phyloP scores from a whole-genome alignment of 2,329 filamentous ascomycete species.

The Epichloe bromicola region DNA sequence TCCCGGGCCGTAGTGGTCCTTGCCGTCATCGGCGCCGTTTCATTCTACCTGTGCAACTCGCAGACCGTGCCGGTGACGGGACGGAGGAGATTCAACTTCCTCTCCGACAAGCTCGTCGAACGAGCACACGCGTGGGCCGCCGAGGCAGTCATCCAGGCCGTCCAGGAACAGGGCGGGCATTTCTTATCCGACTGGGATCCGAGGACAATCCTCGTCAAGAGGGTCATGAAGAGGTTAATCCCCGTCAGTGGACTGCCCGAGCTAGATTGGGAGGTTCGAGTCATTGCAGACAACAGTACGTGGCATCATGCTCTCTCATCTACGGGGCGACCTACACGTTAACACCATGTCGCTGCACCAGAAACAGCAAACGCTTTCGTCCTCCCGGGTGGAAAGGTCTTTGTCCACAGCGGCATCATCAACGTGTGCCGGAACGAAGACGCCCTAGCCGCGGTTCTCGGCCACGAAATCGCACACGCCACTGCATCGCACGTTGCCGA shows the following conservation, averaged over 20 bases:
- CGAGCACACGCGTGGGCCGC: constrained; percentile 19
- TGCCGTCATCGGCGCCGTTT: constrained; percentile 29
- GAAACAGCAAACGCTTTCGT: constrained; percentile 61
- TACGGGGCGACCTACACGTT: background rate
- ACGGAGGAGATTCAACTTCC: constrained; percentile 57
- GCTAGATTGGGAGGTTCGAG: constrained; percentile 56
- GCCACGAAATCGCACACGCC: constrained; percentile 71
- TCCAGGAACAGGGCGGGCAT: constrained; percentile 35
- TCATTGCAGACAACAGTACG: constrained; percentile 52
- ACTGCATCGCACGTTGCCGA: constrained; percentile 57
- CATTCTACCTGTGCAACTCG: constrained; percentile 55
- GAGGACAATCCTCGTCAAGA: constrained; percentile 41
- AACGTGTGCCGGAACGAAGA: constrained; percentile 53
- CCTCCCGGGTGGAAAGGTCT: constrained; percentile 66
- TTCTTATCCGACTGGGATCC: constrained; percentile 49
- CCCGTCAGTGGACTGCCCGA: constrained; percentile 49
- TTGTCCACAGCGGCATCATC: constrained; percentile 63
- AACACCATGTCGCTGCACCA: constrained; percentile 8
- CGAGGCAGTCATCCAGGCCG: constrained; percentile 35
- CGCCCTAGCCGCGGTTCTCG: constrained; percentile 60
- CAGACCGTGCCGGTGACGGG: constrained; percentile 63
- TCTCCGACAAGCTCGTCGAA: constrained; percentile 44
- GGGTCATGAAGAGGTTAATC: constrained; percentile 53
- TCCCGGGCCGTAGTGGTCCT: constrained; percentile 25
- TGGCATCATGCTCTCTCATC: background rate